Evolutionary conservation across 257 asterid genomes (phyloP), one percentile per base, ranked within the genome.

Genomic region (Ophiorrhiza pumila): DNA sequence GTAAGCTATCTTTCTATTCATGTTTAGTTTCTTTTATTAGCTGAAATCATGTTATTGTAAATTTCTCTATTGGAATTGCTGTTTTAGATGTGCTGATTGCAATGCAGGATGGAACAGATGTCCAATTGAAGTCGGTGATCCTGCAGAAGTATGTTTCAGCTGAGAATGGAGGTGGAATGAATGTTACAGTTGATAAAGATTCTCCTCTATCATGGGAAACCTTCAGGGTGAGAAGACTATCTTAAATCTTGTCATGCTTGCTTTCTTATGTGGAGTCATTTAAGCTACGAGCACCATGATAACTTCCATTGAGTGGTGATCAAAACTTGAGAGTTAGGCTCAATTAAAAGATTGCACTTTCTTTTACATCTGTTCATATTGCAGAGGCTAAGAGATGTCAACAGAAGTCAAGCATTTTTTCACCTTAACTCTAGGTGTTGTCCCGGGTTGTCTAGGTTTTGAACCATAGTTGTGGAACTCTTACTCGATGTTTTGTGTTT

Each of bases 91-190:
- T 70, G 78, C 37, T 77, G 72, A 35, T 69, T 68, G 71, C 81
- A 71, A 76, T 82, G 85, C 74, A 91, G 96, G 95, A 91, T 81
- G 97, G 97, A 77, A 89, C 95, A 46, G 88, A 87, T 82, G 83
- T 91, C 45, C 91, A 84, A 58, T 78, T 91, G 32, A 86, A 83
- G 70, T 89, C 91, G 20, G 82, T 86, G 67, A 74, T 84, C 20
- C 59, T 56, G 67, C 86, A 86, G 57, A 91, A 84, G 73, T 89
- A 82, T 45, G 77, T 91, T 9, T 89, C 97, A 7, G 95, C 93
- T 14, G 89, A 83, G 18, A 86, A 87, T 68, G 97, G 96, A 7
- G 97, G 97, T 39, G 90, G 95, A 65, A 81, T 75, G 81, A 49
- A 75, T 5, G 80, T 91, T 13, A 65, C 81, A 1, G 84, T 89